A percentile compares a stretch with the other conserved stretches of the same genome.
phyloP scores from a whole-genome alignment of 2,329 filamentous ascomycete genomes.

The Penicillium sp. region DNA sequence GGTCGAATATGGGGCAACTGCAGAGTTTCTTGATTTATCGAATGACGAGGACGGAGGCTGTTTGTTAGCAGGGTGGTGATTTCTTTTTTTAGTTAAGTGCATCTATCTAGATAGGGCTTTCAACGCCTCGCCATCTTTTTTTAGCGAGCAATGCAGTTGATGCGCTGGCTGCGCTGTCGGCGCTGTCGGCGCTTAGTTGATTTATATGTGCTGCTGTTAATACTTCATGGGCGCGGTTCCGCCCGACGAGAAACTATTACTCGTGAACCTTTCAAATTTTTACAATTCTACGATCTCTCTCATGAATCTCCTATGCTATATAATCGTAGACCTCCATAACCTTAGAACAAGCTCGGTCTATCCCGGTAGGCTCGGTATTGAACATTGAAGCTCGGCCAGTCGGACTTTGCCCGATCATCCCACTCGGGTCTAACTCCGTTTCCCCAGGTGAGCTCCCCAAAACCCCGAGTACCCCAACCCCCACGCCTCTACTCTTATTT shows the following conservation, averaged over 20 bases:
- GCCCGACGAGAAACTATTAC: background rate
- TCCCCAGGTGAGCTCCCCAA: slow-evolving; percentile 15
- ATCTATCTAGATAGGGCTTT: background rate
- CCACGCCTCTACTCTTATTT: background rate
- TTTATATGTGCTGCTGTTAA: background rate
- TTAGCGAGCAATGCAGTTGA: background rate
- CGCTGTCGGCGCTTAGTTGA: background rate
- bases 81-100: background rate
- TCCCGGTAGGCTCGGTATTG: background rate
- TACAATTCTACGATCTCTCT: background rate
- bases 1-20: background rate
- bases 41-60: background rate
- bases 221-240: background rate
- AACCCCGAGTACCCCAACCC: slow-evolving; percentile 5
- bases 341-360: background rate
- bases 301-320: background rate
- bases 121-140: background rate
- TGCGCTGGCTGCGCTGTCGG: background rate
- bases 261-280: background rate
- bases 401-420: slow-evolving; percentile 3
- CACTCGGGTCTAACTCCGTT: background rate
- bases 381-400: background rate
- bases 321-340: background rate
- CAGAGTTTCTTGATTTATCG: background rate
- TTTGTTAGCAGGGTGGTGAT: background rate